Evolutionary conservation across 768 basidiomycete species (phyloP).

Genomic region (Lentinula boryana): DNA sequence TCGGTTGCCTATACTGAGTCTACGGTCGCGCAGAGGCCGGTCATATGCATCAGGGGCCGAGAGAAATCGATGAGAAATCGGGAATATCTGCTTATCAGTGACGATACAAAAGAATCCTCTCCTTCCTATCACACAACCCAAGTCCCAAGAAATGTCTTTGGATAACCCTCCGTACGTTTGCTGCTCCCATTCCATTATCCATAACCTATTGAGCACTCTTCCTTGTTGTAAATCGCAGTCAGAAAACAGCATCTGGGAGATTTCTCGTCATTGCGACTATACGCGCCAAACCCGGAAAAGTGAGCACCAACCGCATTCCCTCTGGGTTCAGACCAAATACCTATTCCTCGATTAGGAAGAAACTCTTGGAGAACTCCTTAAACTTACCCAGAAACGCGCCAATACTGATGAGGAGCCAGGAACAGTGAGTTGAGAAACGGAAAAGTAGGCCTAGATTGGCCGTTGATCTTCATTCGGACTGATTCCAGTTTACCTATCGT

Average conservation of each 20-base stretch:
- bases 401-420: neutral
- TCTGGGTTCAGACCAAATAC: neutral
- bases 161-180: neutral
- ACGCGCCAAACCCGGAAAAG: neutral
- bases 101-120: too few species aligned
- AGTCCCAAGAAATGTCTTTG: neutral
- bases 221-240: neutral
- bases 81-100: neutral
- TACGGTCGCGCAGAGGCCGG: too few species aligned
- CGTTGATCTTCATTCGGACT: neutral
- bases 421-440: neutral
- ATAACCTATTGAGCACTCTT: too few species aligned
- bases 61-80: neutral
- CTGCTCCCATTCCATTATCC: neutral
- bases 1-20: too few species aligned
- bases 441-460: neutral
- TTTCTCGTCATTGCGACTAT: neutral
- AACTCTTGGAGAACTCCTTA: neutral
- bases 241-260: neutral
- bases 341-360: neutral
- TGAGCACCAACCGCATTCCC: neutral
- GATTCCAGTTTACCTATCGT: neutral
- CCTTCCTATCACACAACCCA: too few species aligned
- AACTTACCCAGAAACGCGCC: neutral
- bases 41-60: too few species aligned